These are phyloP conservation scores for Amanita thiersii DNA, from an alignment of 768 basidiomycete species.

Conservation along the genomic window DNA sequence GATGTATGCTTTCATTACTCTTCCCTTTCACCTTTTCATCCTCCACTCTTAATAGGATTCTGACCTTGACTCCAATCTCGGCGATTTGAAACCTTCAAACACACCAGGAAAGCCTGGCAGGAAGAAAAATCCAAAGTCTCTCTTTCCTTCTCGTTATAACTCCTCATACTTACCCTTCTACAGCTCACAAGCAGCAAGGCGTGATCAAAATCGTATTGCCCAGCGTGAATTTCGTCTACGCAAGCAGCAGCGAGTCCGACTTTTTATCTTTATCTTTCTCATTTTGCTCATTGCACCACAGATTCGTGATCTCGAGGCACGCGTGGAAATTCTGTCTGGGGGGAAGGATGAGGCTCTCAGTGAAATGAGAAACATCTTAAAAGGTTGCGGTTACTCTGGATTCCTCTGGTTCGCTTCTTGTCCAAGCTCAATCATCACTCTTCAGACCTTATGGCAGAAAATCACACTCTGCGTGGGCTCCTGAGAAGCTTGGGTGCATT, in stretches of 20 bases:
- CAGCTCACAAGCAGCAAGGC: constrained; percentile 81
- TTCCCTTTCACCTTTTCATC: constrained; percentile 2
- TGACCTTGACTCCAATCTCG: constrained; percentile 51
- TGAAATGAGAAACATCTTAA: constrained; percentile 77
- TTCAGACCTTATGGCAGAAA: constrained; percentile 82
- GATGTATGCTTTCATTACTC: constrained; percentile 30
- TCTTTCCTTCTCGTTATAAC: constrained; percentile 12
- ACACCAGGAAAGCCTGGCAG: constrained; percentile 61
- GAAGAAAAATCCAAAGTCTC: constrained; percentile 87
- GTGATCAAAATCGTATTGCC: constrained; percentile 88
- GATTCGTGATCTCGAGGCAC: constrained; percentile 93
- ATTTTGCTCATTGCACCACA: constrained; percentile 21
- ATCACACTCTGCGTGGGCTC: constrained; percentile 73
- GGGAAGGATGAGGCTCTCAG: constrained; percentile 84
- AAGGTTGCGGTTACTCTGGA: constrained; percentile 38
- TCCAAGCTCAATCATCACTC: constrained; percentile 3
- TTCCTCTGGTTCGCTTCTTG: constrained; percentile 1
- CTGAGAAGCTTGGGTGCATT: constrained; percentile 70
- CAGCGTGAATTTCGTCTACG: constrained; percentile 89
- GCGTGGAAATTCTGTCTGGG: constrained; percentile 90
- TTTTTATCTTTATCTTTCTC: not conserved
- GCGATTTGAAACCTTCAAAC: constrained; percentile 26
- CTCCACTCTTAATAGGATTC: constrained; percentile 39
- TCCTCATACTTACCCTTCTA: constrained; percentile 13
- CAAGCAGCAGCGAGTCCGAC: constrained; percentile 76